These are phyloP conservation scores for Rutstroemia sp. DNA, from an alignment of 2,329 filamentous ascomycete species.

Conservation along the genomic window DNA sequence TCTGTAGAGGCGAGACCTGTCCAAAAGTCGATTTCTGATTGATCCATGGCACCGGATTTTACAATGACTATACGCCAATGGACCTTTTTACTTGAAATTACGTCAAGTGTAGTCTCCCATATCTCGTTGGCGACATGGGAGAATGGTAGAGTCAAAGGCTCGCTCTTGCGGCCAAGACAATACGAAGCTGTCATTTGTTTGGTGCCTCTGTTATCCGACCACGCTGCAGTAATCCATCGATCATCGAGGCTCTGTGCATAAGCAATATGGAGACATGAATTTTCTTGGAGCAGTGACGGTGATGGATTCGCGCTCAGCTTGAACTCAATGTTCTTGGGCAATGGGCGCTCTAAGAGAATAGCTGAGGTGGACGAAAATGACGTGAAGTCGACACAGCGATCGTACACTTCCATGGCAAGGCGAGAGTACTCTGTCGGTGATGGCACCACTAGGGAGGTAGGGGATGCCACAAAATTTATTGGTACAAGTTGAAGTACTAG, in stretches of 20 bases:
- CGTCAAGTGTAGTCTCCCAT: slow-evolving; percentile 69
- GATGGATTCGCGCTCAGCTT: slow-evolving; percentile 61
- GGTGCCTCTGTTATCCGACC: slow-evolving; percentile 71
- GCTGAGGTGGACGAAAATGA: slow-evolving; percentile 58
- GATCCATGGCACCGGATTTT: slow-evolving; percentile 61
- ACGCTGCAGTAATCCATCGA: slow-evolving; percentile 71
- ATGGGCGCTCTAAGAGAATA: slow-evolving; percentile 61
- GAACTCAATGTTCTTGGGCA: slow-evolving; percentile 69
- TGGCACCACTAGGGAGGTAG: slow-evolving; percentile 54
- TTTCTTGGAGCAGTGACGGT: slow-evolving; percentile 67
- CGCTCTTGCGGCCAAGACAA: slow-evolving; percentile 55
- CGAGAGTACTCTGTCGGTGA: slow-evolving; percentile 50
- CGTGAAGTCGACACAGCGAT: slow-evolving; percentile 57
- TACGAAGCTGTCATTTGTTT: slow-evolving; percentile 69
- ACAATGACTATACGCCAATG: slow-evolving; percentile 73
- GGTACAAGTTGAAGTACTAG: slow-evolving; percentile 74
- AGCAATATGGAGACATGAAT: slow-evolving; percentile 72
- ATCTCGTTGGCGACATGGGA: slow-evolving; percentile 65
- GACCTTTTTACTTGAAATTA: slow-evolving; percentile 62
- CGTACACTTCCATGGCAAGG: slow-evolving; percentile 69
- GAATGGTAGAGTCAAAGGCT: slow-evolving; percentile 44
- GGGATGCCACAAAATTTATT: slow-evolving; percentile 56
- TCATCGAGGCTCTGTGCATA: slow-evolving; percentile 71
- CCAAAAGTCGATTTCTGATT: slow-evolving; percentile 57
- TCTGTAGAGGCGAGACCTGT: slow-evolving; percentile 44